Evolutionary conservation across 176 grass and related monocot species (phyloP).

Genomic region (Thalia dealbata): DNA sequence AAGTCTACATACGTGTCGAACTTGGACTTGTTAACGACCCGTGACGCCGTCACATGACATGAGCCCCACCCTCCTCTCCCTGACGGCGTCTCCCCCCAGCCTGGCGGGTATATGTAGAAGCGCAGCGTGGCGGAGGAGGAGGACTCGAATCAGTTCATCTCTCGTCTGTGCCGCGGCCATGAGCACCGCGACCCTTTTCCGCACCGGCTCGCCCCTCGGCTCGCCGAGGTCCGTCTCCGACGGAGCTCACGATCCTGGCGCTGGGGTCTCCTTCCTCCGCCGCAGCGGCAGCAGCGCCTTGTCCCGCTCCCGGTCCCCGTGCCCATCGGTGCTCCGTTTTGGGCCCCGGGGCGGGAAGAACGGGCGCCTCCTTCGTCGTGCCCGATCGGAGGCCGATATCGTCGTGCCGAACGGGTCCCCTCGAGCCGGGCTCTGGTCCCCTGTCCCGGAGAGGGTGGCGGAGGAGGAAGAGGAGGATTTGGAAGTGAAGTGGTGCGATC

Average conservation of each 20-base stretch:
- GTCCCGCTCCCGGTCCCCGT: neutral
- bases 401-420: neutral
- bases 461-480: conserved; percentile 7
- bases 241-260: neutral
- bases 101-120: no score
- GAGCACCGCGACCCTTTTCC: conserved; percentile 27
- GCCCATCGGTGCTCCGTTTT: neutral
- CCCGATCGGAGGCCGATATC: conserved; percentile 48
- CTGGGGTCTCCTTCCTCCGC: conserved; percentile 1
- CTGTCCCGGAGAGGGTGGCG: neutral
- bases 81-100: neutral
- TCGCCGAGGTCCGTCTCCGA: neutral
- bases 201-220: conserved; percentile 23
- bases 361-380: conserved; percentile 31
- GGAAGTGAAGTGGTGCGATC: neutral
- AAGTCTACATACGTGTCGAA: neutral
- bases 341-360: neutral
- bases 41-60: neutral
- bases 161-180: conserved; percentile 21
- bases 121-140: neutral
- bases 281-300: neutral
- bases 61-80: neutral
- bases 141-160: neutral
- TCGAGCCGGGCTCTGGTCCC: neutral
- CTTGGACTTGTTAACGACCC: neutral